phyloP scores from a whole-genome alignment of 768 basidiomycete species.

The Boletus sp. region DNA sequence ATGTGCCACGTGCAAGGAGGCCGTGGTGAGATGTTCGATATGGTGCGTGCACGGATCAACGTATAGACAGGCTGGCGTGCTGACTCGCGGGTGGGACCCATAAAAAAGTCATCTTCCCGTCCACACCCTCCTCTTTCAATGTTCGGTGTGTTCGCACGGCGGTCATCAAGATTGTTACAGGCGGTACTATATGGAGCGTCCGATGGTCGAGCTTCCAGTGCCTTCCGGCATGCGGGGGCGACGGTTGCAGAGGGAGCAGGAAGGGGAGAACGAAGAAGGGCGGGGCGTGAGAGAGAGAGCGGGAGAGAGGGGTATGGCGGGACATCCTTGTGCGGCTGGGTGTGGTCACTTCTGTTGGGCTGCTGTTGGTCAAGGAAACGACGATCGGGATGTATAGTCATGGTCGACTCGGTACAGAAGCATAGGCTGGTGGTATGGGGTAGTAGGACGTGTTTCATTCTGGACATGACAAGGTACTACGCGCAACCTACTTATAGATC shows the following conservation, averaged over 20 bases:
- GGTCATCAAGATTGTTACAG: constrained; percentile 81
- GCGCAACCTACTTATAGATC: not conserved
- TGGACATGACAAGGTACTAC: not conserved
- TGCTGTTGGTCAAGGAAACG: constrained; percentile 21
- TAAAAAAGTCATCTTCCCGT: constrained; percentile 70
- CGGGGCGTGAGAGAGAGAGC: not conserved
- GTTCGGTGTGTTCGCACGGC: constrained; percentile 75
- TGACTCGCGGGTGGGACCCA: not conserved
- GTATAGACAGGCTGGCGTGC: not conserved
- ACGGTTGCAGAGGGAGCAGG: constrained; percentile 17
- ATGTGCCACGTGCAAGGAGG: constrained; percentile 54
- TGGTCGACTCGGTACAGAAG: no score
- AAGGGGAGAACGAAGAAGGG: constrained; percentile 15
- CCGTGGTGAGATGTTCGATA: constrained; percentile 60
- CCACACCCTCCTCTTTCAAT: constrained; percentile 65
- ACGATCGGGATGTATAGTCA: constrained; percentile 1
- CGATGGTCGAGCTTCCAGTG: constrained; percentile 46
- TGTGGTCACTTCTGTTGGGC: constrained; percentile 85
- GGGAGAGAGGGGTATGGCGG: constrained; percentile 29
- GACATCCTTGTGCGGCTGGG: constrained; percentile 73
- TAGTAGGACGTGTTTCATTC: no score
- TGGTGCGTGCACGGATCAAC: constrained; percentile 54
- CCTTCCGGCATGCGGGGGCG: constrained; percentile 21
- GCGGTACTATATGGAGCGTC: constrained; percentile 59
- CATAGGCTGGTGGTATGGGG: not conserved